phyloP scores from a whole-genome alignment of 2,329 filamentous ascomycete species.

The Aspergillus carbonarius region DNA sequence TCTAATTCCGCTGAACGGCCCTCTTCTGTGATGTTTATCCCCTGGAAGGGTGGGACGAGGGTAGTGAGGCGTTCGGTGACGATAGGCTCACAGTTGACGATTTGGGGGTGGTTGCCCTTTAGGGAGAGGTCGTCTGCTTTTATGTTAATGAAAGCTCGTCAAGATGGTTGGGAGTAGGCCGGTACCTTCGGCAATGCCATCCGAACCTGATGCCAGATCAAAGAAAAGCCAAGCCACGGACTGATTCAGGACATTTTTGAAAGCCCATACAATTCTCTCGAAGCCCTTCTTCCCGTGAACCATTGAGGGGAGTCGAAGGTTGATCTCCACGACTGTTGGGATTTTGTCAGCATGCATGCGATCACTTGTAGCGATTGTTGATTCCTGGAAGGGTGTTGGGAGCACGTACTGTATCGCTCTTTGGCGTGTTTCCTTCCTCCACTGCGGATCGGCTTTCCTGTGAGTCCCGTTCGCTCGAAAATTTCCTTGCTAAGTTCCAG shows the following conservation, averaged over 20 bases:
- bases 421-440: conserved; percentile 64
- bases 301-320: conserved; percentile 75
- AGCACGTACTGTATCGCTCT: conserved; percentile 68
- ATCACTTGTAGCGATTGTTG: not conserved
- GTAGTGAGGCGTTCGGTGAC: conserved; percentile 26
- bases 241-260: conserved; percentile 69
- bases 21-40: conserved; percentile 25
- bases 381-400: not conserved
- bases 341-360: conserved; percentile 13
- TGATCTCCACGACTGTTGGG: conserved; percentile 67
- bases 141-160: not conserved
- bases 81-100: conserved; percentile 29
- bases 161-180: not conserved
- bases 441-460: conserved; percentile 64
- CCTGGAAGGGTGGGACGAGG: conserved; percentile 34
- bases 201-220: conserved; percentile 48
- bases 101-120: conserved; percentile 40
- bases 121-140: conserved; percentile 32
- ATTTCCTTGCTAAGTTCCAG: conserved; percentile 77
- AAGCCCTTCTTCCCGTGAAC: conserved; percentile 80
- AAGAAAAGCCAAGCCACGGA: conserved; percentile 76
- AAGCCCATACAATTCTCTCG: conserved; percentile 73
- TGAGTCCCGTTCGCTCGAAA: conserved; percentile 79
- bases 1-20: conserved; percentile 53
- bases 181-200: conserved; percentile 44